Base-by-base conservation (phyloP, 2,329 filamentous ascomycete genomes). In the Diaporthe citriasiana region DNA sequence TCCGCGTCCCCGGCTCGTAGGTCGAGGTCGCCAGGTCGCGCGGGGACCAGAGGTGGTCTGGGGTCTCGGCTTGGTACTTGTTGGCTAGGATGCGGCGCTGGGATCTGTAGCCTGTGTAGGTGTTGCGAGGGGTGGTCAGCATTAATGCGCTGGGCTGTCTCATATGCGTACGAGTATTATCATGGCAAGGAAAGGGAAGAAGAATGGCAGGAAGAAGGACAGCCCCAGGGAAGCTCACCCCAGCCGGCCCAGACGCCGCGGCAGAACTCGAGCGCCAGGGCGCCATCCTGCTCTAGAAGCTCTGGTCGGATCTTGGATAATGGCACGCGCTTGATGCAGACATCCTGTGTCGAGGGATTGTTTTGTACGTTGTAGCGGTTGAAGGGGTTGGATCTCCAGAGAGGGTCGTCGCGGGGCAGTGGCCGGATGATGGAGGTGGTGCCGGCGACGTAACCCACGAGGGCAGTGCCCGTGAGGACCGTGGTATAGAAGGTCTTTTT, bases 171-270 rank as follows among this genome's bases (percentile, higher is more conserved):
- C 0, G 22, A 15, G 4, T 9, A 35, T 40, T 0, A 8, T 50
- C 40, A 22, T 5, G 33, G 33, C 76, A 30, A 22, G 59, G 70
- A 45, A 25, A 40, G 45, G 56, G 60, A 71, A n/a, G 38, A 63
- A 17, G 70, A 55, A 55, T 50, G 47, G 12, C 15, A 10, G 59
- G 42, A 33, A 30, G 57, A 27, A 6, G 3, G 47, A 45, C 40
- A 33, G 53, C 25, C 72, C 57, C 65, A 60, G 73, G 69, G 30
- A 55, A 73, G 83, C 87, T 75, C 82, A 93, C 92, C 92, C 80
- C 87, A 86, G 72, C 90, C 91, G 76, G 89, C 88, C 92, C 90
- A 94, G 65, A 93, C 83, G 57, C 91, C 91, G 17, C 90, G 89
- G 79, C 91, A 93, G 79, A 93, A 93, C 76, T 89, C 90, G 77